A percentile compares a stretch with the other conserved stretches of the same genome.
Evolutionary conservation across 805 yeast species (phyloP).

Genomic region (Yamadazyma insecticola): DNA sequence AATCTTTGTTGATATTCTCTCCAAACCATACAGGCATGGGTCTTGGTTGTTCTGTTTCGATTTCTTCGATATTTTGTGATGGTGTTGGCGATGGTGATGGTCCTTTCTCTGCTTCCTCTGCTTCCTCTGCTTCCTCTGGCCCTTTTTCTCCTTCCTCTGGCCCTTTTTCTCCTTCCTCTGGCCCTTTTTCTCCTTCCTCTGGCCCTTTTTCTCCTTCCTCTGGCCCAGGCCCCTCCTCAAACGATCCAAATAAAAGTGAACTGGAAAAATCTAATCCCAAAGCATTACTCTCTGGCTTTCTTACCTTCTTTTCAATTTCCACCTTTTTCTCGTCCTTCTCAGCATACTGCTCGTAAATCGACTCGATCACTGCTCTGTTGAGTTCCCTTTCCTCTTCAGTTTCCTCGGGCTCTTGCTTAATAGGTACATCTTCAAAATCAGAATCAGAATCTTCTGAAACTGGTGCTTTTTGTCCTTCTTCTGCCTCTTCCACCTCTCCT

Average conservation of each 20-base stretch:
- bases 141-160: not conserved
- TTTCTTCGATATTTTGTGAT: constrained; percentile 8
- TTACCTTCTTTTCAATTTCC: not conserved
- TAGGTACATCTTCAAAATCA: constrained; percentile 61
- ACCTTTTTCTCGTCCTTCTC: constrained; percentile 2
- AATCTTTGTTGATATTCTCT: constrained; percentile 8
- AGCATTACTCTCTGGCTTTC: no score
- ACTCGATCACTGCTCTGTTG: constrained; percentile 29
- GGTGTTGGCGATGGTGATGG: not conserved
- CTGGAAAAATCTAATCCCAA: no score
- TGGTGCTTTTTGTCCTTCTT: constrained; percentile 2
- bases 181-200: not conserved
- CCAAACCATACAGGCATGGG: constrained; percentile 32
- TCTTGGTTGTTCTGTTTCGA: constrained; percentile 3
- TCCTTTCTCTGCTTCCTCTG: constrained; percentile 2
- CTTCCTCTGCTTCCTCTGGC: constrained; percentile 1
- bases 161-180: not conserved
- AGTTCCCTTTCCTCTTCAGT: constrained; percentile 23
- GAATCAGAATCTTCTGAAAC: constrained; percentile 12
- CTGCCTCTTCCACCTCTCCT: constrained; percentile 1
- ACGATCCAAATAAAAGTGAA: no score
- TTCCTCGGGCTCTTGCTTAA: constrained; percentile 24
- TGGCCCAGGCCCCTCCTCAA: not conserved
- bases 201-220: not conserved
- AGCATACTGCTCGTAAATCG: constrained; percentile 29